Evolutionary conservation across 208 protist genomes (phyloP).

Genomic region (Lotmaria passim): DNA sequence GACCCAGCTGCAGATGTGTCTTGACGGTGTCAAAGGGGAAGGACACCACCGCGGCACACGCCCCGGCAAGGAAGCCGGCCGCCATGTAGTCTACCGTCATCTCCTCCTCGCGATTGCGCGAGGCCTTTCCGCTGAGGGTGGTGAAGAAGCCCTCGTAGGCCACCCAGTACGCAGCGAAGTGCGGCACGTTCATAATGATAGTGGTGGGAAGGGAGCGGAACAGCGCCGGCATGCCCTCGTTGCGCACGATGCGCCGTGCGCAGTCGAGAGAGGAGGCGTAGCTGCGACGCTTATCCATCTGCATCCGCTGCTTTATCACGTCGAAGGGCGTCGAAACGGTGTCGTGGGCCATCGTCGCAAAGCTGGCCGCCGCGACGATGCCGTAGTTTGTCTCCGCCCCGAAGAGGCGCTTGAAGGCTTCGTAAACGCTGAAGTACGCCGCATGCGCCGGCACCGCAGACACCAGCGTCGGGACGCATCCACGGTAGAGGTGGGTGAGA

Average conservation of each 20-base stretch:
- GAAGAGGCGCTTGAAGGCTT: conserved; percentile 83
- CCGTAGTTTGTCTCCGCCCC: conserved; percentile 45
- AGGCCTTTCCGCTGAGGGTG: conserved; percentile 39
- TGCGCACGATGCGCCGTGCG: conserved; percentile 36
- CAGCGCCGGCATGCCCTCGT: conserved; percentile 72
- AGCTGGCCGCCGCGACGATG: conserved; percentile 58
- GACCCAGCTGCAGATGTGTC: conserved; percentile 89
- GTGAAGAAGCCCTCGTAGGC: conserved; percentile 85
- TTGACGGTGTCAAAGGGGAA: conserved; percentile 94
- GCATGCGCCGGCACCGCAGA: conserved; percentile 93
- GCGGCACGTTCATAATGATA: conserved; percentile 93
- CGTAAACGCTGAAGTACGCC: conserved; percentile 93
- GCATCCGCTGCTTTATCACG: conserved; percentile 95
- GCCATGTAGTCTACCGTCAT: conserved; percentile 65
- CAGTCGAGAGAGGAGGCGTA: conserved; percentile 71
- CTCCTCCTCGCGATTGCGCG: conserved; percentile 52
- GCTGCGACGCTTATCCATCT: conserved; percentile 71
- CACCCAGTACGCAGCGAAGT: conserved; percentile 92
- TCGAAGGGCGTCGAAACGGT: conserved; percentile 93
- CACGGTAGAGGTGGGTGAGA: conserved; percentile 79
- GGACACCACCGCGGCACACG: conserved; percentile 81
- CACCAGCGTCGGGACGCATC: conserved; percentile 76
- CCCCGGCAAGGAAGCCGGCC: conserved; percentile 86
- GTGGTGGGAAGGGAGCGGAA: conserved; percentile 92
- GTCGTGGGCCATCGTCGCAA: conserved; percentile 90